Percentiles rank a stretch among this genome's conserved stretches.
phyloP scores from a whole-genome alignment of 257 asterid genomes.

The Salvia rosmarinus region DNA sequence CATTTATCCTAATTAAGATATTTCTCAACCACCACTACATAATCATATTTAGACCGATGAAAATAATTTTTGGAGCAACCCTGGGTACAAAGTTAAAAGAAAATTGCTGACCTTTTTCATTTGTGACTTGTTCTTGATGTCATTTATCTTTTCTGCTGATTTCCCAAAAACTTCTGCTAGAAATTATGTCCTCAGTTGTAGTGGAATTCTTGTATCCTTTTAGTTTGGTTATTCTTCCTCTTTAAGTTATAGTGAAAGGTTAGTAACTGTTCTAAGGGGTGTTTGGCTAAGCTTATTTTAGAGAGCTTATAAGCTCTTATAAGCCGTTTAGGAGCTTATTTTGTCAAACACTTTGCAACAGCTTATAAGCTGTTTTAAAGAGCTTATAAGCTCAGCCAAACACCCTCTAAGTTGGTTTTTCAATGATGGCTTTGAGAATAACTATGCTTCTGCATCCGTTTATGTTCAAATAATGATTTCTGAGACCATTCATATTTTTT shows the following conservation, averaged over 20 bases:
- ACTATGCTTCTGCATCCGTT: too few species aligned
- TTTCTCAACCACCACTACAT: not conserved
- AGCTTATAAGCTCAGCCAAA: too few species aligned
- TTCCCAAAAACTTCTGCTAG: not conserved
- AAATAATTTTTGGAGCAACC: not conserved
- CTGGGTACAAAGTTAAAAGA: not conserved
- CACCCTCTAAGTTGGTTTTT: not conserved
- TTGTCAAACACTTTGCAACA: too few species aligned
- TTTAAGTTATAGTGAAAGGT: not conserved
- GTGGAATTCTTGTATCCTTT: not conserved
- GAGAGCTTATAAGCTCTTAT: too few species aligned
- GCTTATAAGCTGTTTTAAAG: too few species aligned
- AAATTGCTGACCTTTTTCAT: not conserved
- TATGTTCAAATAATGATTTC: too few species aligned
- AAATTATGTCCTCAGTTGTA: not conserved
- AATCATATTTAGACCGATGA: not conserved
- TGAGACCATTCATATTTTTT: too few species aligned
- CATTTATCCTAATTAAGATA: not conserved
- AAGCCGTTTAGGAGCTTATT: too few species aligned
- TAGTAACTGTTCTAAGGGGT: not conserved
- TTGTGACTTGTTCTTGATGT: not conserved
- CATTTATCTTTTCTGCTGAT: not conserved
- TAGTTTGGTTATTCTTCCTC: not conserved
- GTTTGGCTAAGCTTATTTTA: too few species aligned
- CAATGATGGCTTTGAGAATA: not conserved